Base-by-base conservation (phyloP, 768 basidiomycete species). In the Termitomyces sp. region DNA sequence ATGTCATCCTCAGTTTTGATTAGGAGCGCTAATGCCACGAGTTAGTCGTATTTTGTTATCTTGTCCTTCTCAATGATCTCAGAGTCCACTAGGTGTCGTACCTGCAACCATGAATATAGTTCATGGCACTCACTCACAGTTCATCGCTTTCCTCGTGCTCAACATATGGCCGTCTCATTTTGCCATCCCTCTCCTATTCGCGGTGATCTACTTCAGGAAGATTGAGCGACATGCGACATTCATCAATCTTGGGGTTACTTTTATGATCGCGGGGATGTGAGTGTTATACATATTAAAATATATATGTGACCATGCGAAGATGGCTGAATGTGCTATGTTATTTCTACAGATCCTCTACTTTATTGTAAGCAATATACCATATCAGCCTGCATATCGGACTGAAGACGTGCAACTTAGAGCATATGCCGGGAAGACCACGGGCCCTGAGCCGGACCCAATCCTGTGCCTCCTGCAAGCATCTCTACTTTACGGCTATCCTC, bases 131-230 rank as follows among this genome's bases (percentile, higher is more conserved):
- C 70, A 75, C 59, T 56, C 63, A 22, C 68, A 78, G 52, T 66
- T 79, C 20, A 57, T 76, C 5, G 64, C 64, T 12, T 79, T 74
- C 56, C 67, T 80, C 58, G 66, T 77, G 20, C 61, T 82, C 54
- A 79, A 80, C 55, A 71, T 77, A 60, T 79, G 75, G 76, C 72
- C 80, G 2, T 77, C 78, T 12, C 78, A 80, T 59, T 64, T 79
- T 50, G 77, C 77, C 5, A 72, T 82, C 22, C 79, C 78, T 18
- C 20, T 80, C 18, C 63, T 81, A 7, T 62, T 81, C 7, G 66
- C 66, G 5, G 64, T 75, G 32, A 73, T 76, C 5, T 66, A 72
- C 52, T 76, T 75, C 35, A 76, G 71, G 63, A 66, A 63, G 48
- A 69, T 81, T 13, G 65, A 74, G 48, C 73, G 78, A 13, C 73